Base-by-base conservation (phyloP, 192 early-diverging fungal species). In the Glomus cerebriforme region DNA sequence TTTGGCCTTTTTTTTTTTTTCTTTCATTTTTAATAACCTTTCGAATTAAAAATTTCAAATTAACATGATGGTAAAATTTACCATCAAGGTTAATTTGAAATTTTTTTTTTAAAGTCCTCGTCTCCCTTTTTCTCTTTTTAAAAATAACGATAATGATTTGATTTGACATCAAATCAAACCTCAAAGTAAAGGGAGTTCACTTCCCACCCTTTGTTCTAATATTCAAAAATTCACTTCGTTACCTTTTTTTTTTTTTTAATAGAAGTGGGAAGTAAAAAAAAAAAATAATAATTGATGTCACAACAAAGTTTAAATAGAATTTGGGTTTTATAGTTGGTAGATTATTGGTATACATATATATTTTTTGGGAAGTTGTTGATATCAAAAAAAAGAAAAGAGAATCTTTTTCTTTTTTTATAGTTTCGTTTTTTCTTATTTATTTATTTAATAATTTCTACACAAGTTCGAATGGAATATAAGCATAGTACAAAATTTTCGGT, bases 101-200 rank as follows among this genome's bases (percentile, higher is more conserved):
- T 68, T n/a, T 37, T 39, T 19, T 34, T n/a, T 37, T 9, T 17
- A 5, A 31, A 10, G 6, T 9, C 6, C 31, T 19, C 10, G 0
- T 37, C 31, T 39, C 7, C 31, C 17, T 68, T 68, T 35, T 34
- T 35, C 39, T 35, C 66, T 68, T 35, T 35, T 31, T 32, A 32
- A 13, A 32, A 9, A 22, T 8, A 68, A 68, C 31, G 10, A 68
- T 34, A 68, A 68, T 68, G 66, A 68, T 68, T 68, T 68, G 66
- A 37, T 66, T 66, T 66, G 64, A 66, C 9, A 68, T 37, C 66
- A 68, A 34, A 64, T 64, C 32, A 15, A 54, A 54, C 15, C 49
- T 54, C 49, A 17, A 17, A 54, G 49, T 22, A 31, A 35, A 68
- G 66, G 66, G 66, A 68, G 66, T 39, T 68, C 66, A 17, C 66